phyloP scores from a whole-genome alignment of 148 eudicot species.

The Rheum nobile region DNA sequence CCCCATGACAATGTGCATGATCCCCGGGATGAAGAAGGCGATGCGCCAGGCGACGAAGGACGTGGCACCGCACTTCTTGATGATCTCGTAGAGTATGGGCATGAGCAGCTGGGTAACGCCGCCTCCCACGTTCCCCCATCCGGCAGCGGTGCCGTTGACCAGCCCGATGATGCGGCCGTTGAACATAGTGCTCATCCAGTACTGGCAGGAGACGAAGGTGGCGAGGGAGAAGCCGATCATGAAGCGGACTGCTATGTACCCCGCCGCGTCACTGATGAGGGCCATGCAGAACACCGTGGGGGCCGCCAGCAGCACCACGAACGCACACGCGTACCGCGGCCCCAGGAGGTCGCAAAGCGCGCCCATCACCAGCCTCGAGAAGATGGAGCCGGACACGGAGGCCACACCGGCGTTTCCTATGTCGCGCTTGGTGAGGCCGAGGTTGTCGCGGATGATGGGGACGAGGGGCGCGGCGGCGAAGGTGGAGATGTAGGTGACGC shows the following conservation, averaged over 20 bases:
- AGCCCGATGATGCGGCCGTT: constrained; percentile 30
- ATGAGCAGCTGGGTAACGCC: constrained; percentile 41
- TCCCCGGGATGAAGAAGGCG: constrained; percentile 39
- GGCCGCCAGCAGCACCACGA: constrained; percentile 25
- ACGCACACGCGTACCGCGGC: constrained; percentile 30
- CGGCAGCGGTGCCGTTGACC: constrained; percentile 35
- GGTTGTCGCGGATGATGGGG: constrained; percentile 33
- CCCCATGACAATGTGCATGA: constrained; percentile 36
- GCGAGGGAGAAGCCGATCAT: constrained; percentile 35
- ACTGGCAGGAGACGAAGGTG: constrained; percentile 40
- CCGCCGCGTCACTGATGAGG: constrained; percentile 16
- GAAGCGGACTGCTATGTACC: constrained; percentile 28
- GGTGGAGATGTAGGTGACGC: constrained; percentile 26
- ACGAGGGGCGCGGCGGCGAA: constrained; percentile 36
- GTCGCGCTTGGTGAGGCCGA: constrained; percentile 23
- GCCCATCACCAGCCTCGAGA: constrained; percentile 33
- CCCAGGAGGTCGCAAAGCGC: constrained; percentile 33
- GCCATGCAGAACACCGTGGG: constrained; percentile 34
- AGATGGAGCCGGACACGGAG: constrained; percentile 27
- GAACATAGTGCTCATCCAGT: constrained; percentile 49
- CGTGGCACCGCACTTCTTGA: constrained; percentile 22
- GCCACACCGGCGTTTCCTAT: constrained; percentile 29
- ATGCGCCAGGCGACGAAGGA: constrained; percentile 49
- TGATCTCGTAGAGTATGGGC: constrained; percentile 35
- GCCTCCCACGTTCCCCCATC: constrained; percentile 52